These are phyloP conservation scores for Aspergillus udagawae DNA, from an alignment of 2,329 filamentous ascomycete species.

Conservation along the genomic window DNA sequence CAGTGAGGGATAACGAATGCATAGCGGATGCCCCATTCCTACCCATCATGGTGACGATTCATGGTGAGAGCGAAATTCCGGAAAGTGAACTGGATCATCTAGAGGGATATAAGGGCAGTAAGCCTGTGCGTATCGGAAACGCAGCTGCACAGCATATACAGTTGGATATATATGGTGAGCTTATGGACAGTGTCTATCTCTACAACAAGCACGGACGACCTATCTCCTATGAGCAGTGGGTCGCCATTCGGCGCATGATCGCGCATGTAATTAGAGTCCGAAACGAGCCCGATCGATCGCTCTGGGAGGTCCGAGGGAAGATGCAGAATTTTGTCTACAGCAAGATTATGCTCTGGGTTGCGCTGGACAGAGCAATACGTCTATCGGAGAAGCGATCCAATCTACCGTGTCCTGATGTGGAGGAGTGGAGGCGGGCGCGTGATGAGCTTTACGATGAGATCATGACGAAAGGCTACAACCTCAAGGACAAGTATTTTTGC, in stretches of 20 bases:
- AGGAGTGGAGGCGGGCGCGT: constrained; percentile 61
- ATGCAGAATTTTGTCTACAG: constrained; percentile 77
- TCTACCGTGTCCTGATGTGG: constrained; percentile 67
- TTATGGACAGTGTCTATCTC: constrained; percentile 73
- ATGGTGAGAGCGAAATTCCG: constrained; percentile 69
- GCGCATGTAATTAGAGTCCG: constrained; percentile 69
- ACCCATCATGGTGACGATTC: constrained; percentile 79
- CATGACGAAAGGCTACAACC: constrained; percentile 74
- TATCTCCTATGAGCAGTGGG: constrained; percentile 72
- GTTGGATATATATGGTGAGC: constrained; percentile 74
- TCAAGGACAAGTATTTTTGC: constrained; percentile 64
- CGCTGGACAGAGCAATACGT: constrained; percentile 71
- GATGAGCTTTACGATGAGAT: constrained; percentile 70
- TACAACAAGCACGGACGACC: constrained; percentile 78
- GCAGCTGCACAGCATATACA: constrained; percentile 72
- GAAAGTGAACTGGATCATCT: constrained; percentile 66
- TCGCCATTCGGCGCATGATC: constrained; percentile 63
- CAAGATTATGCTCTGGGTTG: constrained; percentile 82
- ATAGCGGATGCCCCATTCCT: constrained; percentile 44
- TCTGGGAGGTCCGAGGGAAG: constrained; percentile 74
- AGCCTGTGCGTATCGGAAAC: constrained; percentile 72
- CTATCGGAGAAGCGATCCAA: constrained; percentile 67
- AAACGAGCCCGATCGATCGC: constrained; percentile 70
- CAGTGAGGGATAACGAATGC: constrained; percentile 55
- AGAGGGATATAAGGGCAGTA: constrained; percentile 67